phyloP scores from a whole-genome alignment of 2,329 filamentous ascomycete genomes.

The Alternaria rosae region DNA sequence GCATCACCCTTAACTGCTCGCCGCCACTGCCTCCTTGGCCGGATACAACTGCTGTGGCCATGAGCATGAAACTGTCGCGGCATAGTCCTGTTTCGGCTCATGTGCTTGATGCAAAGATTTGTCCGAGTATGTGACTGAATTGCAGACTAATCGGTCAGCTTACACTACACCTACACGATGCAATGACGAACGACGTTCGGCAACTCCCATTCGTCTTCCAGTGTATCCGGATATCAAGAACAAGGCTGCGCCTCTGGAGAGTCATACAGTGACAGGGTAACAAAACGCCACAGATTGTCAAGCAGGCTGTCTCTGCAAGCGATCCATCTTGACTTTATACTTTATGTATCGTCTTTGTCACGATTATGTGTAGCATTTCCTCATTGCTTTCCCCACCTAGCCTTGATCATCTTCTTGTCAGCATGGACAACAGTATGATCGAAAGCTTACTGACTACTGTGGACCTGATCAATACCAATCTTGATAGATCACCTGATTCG shows the following conservation, averaged over 20 bases:
- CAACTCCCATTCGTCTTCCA: background rate
- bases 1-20: background rate
- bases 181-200: background rate
- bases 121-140: background rate
- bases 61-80: background rate
- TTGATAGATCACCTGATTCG: conserved; percentile 42
- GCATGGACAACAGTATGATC: conserved; percentile 27
- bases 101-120: background rate
- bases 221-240: background rate
- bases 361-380: background rate
- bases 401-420: background rate
- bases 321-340: background rate
- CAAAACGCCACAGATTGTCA: background rate
- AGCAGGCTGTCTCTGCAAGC: background rate
- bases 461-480: conserved; percentile 42
- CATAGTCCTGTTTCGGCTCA: background rate
- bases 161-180: background rate
- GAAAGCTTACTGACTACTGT: conserved; percentile 34
- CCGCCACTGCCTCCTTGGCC: background rate
- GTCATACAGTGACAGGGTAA: background rate
- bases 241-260: background rate
- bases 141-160: background rate
- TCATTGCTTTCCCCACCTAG: background rate
- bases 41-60: background rate
- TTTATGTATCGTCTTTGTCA: background rate